phyloP scores from a whole-genome alignment of 176 grass and related monocot genomes.

The Carex pumila region DNA sequence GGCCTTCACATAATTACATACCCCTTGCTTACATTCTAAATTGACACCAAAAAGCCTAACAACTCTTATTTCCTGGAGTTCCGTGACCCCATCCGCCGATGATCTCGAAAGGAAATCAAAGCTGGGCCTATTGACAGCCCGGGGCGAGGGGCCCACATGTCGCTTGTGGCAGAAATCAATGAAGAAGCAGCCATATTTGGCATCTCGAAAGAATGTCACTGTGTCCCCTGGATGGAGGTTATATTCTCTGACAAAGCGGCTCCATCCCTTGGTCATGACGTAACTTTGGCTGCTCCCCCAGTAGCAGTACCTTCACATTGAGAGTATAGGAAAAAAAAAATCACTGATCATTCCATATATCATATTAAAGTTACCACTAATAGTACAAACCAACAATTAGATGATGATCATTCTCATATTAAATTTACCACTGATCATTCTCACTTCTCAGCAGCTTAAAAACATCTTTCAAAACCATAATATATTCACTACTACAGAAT shows the following conservation, averaged over 20 bases:
- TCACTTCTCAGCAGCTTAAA: background rate
- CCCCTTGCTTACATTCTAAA: slow-evolving; percentile 31
- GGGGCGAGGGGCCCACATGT: background rate
- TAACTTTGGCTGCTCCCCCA: slow-evolving; percentile 83
- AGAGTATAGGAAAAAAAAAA: background rate
- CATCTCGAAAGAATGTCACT: slow-evolving; percentile 42
- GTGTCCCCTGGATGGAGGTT: slow-evolving; percentile 51
- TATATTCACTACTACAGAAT: too few relatives aligned
- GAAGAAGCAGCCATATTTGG: background rate
- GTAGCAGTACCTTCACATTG: slow-evolving; percentile 44
- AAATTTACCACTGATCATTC: background rate
- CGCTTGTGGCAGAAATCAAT: slow-evolving; percentile 1
- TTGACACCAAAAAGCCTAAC: slow-evolving; percentile 69
- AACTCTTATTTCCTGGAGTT: background rate
- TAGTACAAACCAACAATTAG: background rate
- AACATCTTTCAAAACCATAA: background rate
- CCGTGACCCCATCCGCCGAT: background rate
- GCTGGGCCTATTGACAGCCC: background rate
- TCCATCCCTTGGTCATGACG: slow-evolving; percentile 76
- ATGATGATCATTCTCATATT: background rate
- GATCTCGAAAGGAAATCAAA: background rate
- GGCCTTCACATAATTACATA: background rate
- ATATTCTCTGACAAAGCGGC: slow-evolving; percentile 53
- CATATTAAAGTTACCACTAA: background rate
- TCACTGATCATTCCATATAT: background rate